These are phyloP conservation scores for Fabrea salina DNA, from an alignment of 169 alveolate genomes.

Conservation along the genomic window DNA sequence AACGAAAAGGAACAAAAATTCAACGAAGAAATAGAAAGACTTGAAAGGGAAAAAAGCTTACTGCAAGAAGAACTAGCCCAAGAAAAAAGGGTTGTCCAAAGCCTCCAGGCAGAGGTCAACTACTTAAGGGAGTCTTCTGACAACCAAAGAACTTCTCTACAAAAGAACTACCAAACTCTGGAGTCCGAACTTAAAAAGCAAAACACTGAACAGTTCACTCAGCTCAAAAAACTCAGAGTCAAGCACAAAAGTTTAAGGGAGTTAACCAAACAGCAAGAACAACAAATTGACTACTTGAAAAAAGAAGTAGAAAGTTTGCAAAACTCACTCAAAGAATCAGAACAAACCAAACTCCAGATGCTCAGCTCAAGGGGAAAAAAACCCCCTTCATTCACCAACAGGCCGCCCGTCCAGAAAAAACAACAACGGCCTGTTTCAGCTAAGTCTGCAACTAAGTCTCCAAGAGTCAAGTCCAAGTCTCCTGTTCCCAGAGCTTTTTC, in stretches of 20 bases:
- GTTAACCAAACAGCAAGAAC: not conserved
- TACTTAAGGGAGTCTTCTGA: not conserved
- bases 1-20: not conserved
- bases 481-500: too few relatives aligned
- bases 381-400: not conserved
- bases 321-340: not conserved
- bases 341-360: too few relatives aligned
- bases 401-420: too few relatives aligned
- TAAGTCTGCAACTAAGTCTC: too few relatives aligned
- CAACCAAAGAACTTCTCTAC: not conserved
- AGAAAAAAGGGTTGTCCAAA: not conserved
- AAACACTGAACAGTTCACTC: not conserved
- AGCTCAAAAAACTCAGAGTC: not conserved
- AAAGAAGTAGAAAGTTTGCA: slow-evolving; percentile 5
- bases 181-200: not conserved
- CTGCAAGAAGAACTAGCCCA: not conserved
- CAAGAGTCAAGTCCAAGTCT: too few relatives aligned
- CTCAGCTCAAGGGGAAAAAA: not conserved
- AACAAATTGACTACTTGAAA: slow-evolving; percentile 18
- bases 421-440: too few relatives aligned
- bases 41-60: slow-evolving; percentile 19
- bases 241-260: slow-evolving; percentile 15
- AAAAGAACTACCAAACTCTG: slow-evolving; percentile 6
- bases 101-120: slow-evolving; percentile 19
- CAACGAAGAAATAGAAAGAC: not conserved